Base-by-base conservation (phyloP, 352 stramenopile genomes). In the Blastocystis sp. region DNA sequence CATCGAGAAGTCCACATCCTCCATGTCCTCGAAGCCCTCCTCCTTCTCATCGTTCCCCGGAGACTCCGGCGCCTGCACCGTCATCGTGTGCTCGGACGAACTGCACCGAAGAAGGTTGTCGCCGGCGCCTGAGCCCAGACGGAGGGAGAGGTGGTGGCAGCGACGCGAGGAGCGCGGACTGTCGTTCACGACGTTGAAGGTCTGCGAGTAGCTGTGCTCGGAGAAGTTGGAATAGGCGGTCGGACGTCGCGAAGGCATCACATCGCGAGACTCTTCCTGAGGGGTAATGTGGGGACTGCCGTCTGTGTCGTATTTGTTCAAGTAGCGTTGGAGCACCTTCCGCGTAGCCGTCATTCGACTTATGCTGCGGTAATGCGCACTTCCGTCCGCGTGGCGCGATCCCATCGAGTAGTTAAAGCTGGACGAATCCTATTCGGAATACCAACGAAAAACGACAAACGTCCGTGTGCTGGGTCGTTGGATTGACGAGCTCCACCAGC, bases 251-350 rank as follows among this genome's bases (percentile, higher is more conserved):
- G 29, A 31, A n/a, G 31, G 35, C 50, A 81, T 19, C 33, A 33
- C 9, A 33, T 81, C 51, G 29, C 41, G 55, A 60, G 35, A n/a
- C n/a, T n/a, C n/a, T 6, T 55, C 45, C 45, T 55, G 45, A 1
- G 45, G 45, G 45, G 45, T 55, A 16, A 55, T 19, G 45, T 55
- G 45, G 6, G 45, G 45, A 6, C 6, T 81, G n/a, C 71, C 41
- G 21, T 85, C 74, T n/a, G 33, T 59, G 10, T 85, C 74, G 61
- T 85, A 69, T 35, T 62, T 61, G 60, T 69, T 85, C 26, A 85
- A 31, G 50, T 69, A 85, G n/a, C 74, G 74, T 39, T 85, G 74
- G 21, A 85, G 74, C 2, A 85, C 74, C 45, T 85, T 85, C 12
- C 74, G 41, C 3, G 74, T 85, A 21, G 74, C 74, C 66, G 74